Conservation (phyloP, 208 protist species). For the Angomonas desouzai region DNA sequence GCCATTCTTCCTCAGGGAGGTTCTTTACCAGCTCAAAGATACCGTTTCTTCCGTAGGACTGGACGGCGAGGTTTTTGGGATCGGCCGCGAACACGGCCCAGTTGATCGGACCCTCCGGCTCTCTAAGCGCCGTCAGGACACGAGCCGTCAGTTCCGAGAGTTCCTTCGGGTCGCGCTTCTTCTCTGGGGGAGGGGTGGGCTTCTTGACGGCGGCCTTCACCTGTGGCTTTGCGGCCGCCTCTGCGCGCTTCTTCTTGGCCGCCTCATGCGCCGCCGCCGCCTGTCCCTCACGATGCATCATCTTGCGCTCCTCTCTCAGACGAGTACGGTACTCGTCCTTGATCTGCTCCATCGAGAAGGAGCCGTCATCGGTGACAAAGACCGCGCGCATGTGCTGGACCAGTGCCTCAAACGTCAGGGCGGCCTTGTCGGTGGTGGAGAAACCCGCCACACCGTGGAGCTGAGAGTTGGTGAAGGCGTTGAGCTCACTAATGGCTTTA, state of each 20-base stretch:
- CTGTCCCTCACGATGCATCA: slow-evolving; percentile 41
- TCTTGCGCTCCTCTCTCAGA: slow-evolving; percentile 52
- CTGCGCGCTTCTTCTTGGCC: slow-evolving; percentile 14
- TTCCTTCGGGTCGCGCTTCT: slow-evolving; percentile 16
- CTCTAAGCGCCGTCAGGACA: slow-evolving; percentile 53
- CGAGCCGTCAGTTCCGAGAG: slow-evolving; percentile 23
- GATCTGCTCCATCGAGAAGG: slow-evolving; percentile 74
- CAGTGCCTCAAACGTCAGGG: slow-evolving; percentile 56
- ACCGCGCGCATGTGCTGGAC: slow-evolving; percentile 62
- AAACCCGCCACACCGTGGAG: slow-evolving; percentile 60
- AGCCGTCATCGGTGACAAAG: slow-evolving; percentile 73
- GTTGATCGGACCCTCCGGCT: slow-evolving; percentile 71
- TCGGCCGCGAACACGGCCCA: slow-evolving; percentile 74
- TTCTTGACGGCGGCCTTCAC: slow-evolving; percentile 15
- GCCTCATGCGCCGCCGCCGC: slow-evolving; percentile 12
- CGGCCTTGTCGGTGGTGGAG: slow-evolving; percentile 53
- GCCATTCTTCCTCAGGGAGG: slow-evolving; percentile 64
- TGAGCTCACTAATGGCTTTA: slow-evolving; percentile 59
- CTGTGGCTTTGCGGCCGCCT: slow-evolving; percentile 13
- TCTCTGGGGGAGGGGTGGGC: slow-evolving; percentile 14
- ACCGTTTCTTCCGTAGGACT: slow-evolving; percentile 50
- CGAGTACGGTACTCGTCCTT: slow-evolving; percentile 61
- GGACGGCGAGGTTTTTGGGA: slow-evolving; percentile 31
- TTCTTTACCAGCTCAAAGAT: slow-evolving; percentile 77
- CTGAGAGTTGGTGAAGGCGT: slow-evolving; percentile 38